A percentile compares a stretch with the other conserved stretches of the same genome.
phyloP scores from a whole-genome alignment of 108 stramenopile species.

The Conticribra weissflogii region DNA sequence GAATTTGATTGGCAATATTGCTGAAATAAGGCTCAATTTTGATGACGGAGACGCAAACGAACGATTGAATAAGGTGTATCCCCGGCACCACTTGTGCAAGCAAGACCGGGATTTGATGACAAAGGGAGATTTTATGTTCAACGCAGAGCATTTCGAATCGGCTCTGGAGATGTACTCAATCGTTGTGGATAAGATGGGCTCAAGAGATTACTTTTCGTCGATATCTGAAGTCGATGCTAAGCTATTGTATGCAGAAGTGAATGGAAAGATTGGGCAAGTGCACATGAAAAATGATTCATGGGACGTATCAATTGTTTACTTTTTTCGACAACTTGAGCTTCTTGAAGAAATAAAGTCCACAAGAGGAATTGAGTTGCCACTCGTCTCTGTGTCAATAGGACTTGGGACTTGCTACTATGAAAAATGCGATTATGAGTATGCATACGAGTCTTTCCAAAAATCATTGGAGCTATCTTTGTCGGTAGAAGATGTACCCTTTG shows the following conservation, averaged over 20 bases:
- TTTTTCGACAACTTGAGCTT: slow-evolving; percentile 22
- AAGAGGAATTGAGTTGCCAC: too few species aligned
- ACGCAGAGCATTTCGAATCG: slow-evolving; percentile 14
- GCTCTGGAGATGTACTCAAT: slow-evolving; percentile 16
- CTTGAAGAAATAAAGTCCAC: slow-evolving; percentile 42
- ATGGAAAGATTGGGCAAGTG: slow-evolving; percentile 21
- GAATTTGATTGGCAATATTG: slow-evolving; percentile 1
- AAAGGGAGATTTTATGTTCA: slow-evolving; percentile 26
- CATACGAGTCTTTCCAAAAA: slow-evolving; percentile 24
- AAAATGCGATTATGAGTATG: slow-evolving; percentile 41
- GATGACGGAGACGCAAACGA: neutral
- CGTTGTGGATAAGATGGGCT: slow-evolving; percentile 14
- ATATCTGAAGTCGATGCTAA: slow-evolving; percentile 4
- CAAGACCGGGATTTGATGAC: slow-evolving; percentile 12
- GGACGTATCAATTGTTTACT: slow-evolving; percentile 32
- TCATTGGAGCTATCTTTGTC: slow-evolving; percentile 22
- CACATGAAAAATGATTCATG: slow-evolving; percentile 12
- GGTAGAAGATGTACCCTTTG: slow-evolving; percentile 21
- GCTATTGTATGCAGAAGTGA: slow-evolving; percentile 17
- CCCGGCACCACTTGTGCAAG: neutral
- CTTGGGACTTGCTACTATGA: slow-evolving; percentile 37
- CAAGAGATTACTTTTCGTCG: slow-evolving; percentile 4
- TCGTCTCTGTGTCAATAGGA: slow-evolving; percentile 28
- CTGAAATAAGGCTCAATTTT: neutral
- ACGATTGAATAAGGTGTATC: neutral